Percentiles rank a stretch among this genome's conserved stretches.
phyloP scores from a whole-genome alignment of 164 flowering plant species.

The Stephania cephalantha region DNA sequence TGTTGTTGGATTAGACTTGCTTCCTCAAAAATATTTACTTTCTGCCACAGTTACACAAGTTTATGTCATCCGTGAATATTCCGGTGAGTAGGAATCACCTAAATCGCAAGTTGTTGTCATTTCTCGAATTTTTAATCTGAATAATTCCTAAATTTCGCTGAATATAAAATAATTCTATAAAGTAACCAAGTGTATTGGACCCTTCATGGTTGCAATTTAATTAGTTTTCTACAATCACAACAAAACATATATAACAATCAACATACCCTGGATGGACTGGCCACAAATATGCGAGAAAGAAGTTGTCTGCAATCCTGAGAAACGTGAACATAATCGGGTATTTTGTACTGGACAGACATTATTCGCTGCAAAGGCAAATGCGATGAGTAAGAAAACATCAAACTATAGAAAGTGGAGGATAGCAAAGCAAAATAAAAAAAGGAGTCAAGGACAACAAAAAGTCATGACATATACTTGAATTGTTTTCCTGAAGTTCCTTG shows the following conservation, averaged over 20 bases:
- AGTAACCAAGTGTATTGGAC: neutral
- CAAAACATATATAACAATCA: neutral
- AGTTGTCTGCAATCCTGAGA: slow-evolving; percentile 81
- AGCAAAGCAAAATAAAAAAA: neutral
- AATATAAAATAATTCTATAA: too few relatives aligned
- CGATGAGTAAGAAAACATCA: neutral
- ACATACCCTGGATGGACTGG: slow-evolving; percentile 61
- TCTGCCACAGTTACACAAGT: neutral
- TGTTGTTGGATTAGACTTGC: neutral
- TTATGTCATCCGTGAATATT: neutral
- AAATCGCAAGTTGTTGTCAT: neutral
- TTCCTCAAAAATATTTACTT: neutral
- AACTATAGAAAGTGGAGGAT: neutral
- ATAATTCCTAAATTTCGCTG: neutral
- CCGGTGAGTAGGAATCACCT: neutral
- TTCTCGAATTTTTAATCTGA: too few relatives aligned
- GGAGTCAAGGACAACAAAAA: neutral
- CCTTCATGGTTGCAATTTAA: neutral
- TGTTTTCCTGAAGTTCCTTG: slow-evolving; percentile 69
- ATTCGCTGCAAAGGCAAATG: slow-evolving; percentile 57
- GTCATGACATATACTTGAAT: slow-evolving; percentile 37
- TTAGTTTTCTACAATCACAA: neutral
- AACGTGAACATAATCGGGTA: slow-evolving; percentile 79
- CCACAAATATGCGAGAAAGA: slow-evolving; percentile 68
- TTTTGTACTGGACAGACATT: slow-evolving; percentile 74